phyloP scores from a whole-genome alignment of 2,329 filamentous ascomycete genomes.

The Ambrosiella cleistominuta region DNA sequence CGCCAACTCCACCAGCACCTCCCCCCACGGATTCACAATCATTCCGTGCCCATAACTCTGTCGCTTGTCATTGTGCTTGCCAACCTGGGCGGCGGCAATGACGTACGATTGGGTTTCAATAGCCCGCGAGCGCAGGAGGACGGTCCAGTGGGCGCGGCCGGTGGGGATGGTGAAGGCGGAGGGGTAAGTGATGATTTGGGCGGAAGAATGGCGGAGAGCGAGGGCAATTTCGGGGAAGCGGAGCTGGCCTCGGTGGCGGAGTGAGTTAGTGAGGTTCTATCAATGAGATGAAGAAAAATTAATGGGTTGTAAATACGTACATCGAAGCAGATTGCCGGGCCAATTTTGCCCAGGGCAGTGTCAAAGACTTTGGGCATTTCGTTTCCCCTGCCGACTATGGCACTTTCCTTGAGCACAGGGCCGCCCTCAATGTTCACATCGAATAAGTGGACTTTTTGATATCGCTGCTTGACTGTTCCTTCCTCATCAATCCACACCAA shows the following conservation, averaged over 20 bases:
- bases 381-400: conserved; percentile 18
- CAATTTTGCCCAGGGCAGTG: conserved; percentile 58
- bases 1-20: conserved; percentile 26
- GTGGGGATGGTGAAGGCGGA: conserved; percentile 82
- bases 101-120: conserved; percentile 84
- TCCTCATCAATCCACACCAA: conserved; percentile 28
- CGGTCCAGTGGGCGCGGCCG: conserved; percentile 71
- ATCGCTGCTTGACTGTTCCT: conserved; percentile 22
- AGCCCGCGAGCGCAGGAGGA: conserved; percentile 59
- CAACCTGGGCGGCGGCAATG: conserved; percentile 65
- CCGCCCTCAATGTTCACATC: conserved; percentile 35
- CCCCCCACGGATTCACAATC: conserved; percentile 76
- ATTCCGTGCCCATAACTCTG: conserved; percentile 74
- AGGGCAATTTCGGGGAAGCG: conserved; percentile 10
- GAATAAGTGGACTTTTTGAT: conserved; percentile 87
- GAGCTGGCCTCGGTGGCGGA: not conserved
- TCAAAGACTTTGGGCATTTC: conserved; percentile 43
- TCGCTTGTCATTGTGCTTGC: conserved; percentile 54
- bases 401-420: conserved; percentile 27
- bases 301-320: conserved; percentile 22
- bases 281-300: not conserved
- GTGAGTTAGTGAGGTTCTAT: not conserved
- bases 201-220: conserved; percentile 26
- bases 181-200: conserved; percentile 69
- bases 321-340: conserved; percentile 79